phyloP scores from a whole-genome alignment of 2,329 filamentous ascomycete genomes.

The Alternaria atra region DNA sequence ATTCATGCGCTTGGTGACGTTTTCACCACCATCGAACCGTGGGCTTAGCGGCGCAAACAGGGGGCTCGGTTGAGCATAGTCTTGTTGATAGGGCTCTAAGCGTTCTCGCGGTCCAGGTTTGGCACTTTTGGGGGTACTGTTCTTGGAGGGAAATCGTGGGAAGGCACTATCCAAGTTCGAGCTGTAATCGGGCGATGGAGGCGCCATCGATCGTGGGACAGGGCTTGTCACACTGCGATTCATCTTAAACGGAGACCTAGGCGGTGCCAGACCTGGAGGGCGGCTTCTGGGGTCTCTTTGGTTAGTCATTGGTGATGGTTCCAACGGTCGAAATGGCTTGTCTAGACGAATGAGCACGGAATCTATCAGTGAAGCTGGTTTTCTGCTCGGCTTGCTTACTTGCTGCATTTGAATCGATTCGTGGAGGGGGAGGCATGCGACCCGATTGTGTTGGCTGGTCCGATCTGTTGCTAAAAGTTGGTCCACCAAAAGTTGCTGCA shows the following conservation, averaged over 20 bases:
- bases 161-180: conserved; percentile 61
- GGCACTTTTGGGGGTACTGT: conserved; percentile 33
- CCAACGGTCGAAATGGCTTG: conserved; percentile 45
- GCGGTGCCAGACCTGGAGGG: conserved; percentile 34
- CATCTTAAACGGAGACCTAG: conserved; percentile 41
- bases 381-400: conserved; percentile 57
- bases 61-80: conserved; percentile 46
- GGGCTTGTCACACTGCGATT: conserved; percentile 50
- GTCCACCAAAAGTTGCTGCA: conserved; percentile 41
- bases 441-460: conserved; percentile 50
- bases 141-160: conserved; percentile 61
- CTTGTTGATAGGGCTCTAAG: conserved; percentile 37
- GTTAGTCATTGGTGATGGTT: conserved; percentile 40
- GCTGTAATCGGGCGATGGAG: conserved; percentile 44
- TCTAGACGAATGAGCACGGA: conserved; percentile 39
- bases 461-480: conserved; percentile 41
- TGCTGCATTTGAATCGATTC: conserved; percentile 66
- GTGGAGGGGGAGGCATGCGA: conserved; percentile 60
- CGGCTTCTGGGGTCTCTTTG: conserved; percentile 36
- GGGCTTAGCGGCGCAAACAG: conserved; percentile 62
- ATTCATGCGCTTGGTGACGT: conserved; percentile 69
- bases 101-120: conserved; percentile 33
- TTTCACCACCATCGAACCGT: conserved; percentile 51
- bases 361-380: neutral
- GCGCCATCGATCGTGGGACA: conserved; percentile 41